Evolutionary conservation across 108 stramenopile species (phyloP).

Genomic region (Poteriospumella lacustris): DNA sequence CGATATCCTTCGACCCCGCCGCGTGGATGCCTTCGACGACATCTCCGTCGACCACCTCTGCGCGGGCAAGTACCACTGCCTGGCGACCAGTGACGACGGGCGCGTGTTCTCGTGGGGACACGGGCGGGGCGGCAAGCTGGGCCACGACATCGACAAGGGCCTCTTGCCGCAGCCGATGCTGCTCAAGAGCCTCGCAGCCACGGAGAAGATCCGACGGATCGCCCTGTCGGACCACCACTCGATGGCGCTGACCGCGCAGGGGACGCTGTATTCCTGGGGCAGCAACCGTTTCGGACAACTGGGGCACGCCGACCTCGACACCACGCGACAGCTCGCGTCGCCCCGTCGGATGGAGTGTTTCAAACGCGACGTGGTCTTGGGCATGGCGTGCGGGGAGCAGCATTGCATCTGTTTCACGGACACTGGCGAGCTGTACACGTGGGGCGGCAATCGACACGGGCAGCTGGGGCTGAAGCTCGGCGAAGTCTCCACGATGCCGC

Average conservation of each 20-base stretch:
- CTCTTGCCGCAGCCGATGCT: background rate
- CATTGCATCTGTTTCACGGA: conserved; percentile 12
- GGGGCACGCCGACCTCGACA: background rate
- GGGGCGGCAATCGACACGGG: conserved; percentile 2
- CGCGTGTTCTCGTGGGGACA: background rate
- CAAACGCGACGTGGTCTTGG: background rate
- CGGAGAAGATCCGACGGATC: background rate
- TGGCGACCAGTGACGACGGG: background rate
- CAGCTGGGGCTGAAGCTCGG: conserved; percentile 1
- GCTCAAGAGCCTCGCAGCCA: background rate
- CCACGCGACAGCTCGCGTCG: background rate
- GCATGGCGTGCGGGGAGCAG: background rate
- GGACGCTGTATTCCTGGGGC: background rate
- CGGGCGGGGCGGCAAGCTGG: conserved; percentile 7
- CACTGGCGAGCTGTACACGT: background rate
- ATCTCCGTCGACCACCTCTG: background rate
- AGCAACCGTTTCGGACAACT: background rate
- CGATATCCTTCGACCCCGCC: background rate
- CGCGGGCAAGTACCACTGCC: conserved; percentile 2
- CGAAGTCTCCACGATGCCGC: no score
- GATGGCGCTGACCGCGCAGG: background rate
- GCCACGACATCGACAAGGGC: background rate
- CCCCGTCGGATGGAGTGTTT: background rate
- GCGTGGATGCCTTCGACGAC: background rate
- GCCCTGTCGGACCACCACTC: background rate